Evolutionary conservation across 805 yeast genomes (phyloP), one percentile per base, ranked within the genome.

Genomic region (Ogataea polymorpha): DNA sequence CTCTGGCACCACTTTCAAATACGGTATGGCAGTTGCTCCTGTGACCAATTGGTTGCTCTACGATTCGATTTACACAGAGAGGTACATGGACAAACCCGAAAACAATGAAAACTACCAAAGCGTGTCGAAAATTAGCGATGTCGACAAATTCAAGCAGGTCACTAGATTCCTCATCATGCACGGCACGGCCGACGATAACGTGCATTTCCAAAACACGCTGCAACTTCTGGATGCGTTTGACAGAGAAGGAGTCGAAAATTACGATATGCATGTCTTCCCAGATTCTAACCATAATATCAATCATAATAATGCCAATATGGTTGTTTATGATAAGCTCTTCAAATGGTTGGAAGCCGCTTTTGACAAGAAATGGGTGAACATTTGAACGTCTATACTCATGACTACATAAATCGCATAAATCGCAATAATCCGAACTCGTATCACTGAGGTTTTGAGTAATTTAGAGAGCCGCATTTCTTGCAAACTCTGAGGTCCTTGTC

Each of bases 251-350:
- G 74, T 84, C n/a, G 80, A 77, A 42, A 86, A 86, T 56, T 93
- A 80, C 56, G 99, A 93, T 55, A 71, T 89, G 67, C 89, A 82
- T 51, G 74, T 89, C 11, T 93, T 82, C 65, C 98, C 99, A 0
- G 99, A 93, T 61, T 85, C 95, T 17, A 91, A 90, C 57, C 99
- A 93, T 61, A 72, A 82, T 34, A 91, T 93, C 32, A 63, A 62
- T 37, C 80, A 72, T 59, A 95, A 93, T 63, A 87, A 88, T 59
- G 96, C 96, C 4, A 77, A 80, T 58, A 63, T 66, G 10, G 71
- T 89, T 26, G 82, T 93, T 8, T 86, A 76, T 59, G 86, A 80
- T 51, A 80, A 83, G 59, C 62, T 93, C 32, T 70, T 72, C 48
- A 59, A 63, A 39, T 90, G 98, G 98, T 52, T 84, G 51, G 54